These are phyloP conservation scores for Melaleuca alternifolia DNA, from an alignment of 345 rosid genomes.

Conservation along the genomic window DNA sequence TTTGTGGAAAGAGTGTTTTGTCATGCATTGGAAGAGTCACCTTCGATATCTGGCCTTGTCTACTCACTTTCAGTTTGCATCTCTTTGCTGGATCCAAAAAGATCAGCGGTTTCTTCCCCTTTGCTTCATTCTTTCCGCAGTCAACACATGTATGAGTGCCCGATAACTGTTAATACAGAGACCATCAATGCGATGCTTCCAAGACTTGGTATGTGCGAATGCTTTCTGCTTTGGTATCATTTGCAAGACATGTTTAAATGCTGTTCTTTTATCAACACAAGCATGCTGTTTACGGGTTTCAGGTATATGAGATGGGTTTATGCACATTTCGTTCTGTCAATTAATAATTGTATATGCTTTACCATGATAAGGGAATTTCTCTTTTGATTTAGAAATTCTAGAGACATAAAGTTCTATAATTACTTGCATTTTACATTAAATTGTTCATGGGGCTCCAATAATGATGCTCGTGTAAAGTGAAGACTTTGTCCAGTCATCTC, in stretches of 20 bases:
- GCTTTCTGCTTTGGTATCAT: not conserved
- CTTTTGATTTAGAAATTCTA: not conserved
- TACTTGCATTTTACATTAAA: not conserved
- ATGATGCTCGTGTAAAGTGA: not conserved
- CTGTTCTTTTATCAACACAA: not conserved
- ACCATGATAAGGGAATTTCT: not conserved
- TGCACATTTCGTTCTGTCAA: not conserved
- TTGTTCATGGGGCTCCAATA: not conserved
- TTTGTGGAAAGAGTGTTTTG: constrained; percentile 81
- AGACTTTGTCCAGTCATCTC: not conserved
- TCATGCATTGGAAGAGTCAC: constrained; percentile 92
- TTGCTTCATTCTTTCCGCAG: constrained; percentile 68
- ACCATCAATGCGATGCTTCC: constrained; percentile 94
- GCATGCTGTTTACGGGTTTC: not conserved
- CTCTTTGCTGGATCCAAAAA: constrained; percentile 86
- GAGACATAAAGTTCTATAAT: not conserved
- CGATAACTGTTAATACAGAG: constrained; percentile 68
- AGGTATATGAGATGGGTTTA: not conserved
- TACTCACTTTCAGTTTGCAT: constrained; percentile 95
- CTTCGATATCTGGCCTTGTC: constrained; percentile 83
- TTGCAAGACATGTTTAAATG: not conserved
- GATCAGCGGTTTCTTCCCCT: constrained; percentile 58
- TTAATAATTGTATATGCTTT: not conserved
- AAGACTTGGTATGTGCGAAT: constrained; percentile 63
- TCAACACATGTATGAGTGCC: constrained; percentile 74